Conservation (phyloP, 2,329 filamentous ascomycete genomes). For the Aspergillus bombycis region DNA sequence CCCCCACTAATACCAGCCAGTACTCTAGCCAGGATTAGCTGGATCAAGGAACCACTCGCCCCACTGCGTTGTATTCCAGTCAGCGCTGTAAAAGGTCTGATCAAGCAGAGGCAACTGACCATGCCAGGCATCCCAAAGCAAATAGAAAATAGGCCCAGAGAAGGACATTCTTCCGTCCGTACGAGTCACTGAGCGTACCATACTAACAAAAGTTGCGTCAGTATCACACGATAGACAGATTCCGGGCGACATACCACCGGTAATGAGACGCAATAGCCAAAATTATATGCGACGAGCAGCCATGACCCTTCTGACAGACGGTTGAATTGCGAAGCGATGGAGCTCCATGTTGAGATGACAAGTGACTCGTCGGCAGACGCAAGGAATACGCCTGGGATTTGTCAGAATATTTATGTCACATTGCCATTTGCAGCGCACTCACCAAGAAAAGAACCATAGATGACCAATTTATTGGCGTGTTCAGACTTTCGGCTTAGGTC, state of each 20-base stretch:
- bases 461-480: neutral
- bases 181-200: slow-evolving; percentile 52
- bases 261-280: slow-evolving; percentile 46
- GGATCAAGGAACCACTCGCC: slow-evolving; percentile 14
- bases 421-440: neutral
- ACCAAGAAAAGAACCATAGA: slow-evolving; percentile 5
- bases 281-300: slow-evolving; percentile 48
- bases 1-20: slow-evolving; percentile 41
- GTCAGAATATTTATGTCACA: neutral
- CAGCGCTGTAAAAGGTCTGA: rapidly evolving
- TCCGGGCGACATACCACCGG: slow-evolving; percentile 27
- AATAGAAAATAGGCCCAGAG: slow-evolving; percentile 39
- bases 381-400: slow-evolving; percentile 59
- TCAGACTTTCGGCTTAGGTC: neutral
- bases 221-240: neutral
- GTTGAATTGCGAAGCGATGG: slow-evolving; percentile 51
- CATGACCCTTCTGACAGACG: slow-evolving; percentile 45
- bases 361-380: slow-evolving; percentile 63
- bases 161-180: slow-evolving; percentile 46
- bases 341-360: slow-evolving; percentile 65
- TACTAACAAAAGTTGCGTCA: slow-evolving; percentile 28
- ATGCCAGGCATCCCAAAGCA: slow-evolving; percentile 20
- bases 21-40: slow-evolving; percentile 39
- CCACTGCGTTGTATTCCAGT: neutral
- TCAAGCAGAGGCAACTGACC: slow-evolving; percentile 10